Base-by-base conservation (phyloP, 2,329 filamentous ascomycete species). In the Pseudogymnoascus sp. region DNA sequence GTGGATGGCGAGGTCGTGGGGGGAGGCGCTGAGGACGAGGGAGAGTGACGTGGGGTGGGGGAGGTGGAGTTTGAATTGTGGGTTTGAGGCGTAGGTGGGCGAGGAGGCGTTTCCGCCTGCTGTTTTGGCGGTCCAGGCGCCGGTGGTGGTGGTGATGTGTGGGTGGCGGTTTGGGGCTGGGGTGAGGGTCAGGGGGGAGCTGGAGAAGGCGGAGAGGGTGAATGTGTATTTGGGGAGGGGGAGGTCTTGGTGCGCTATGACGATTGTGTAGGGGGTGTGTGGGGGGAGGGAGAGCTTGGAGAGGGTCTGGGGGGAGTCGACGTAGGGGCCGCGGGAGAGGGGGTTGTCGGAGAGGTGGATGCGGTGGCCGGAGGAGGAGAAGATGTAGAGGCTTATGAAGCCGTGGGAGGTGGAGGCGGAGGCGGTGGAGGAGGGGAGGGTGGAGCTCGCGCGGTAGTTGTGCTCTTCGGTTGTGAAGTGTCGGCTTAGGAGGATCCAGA, bases 271-370 rank as follows among this genome's bases (percentile, higher is more conserved):
- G 3, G 71, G 69, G 52, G 73, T 77, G n/a, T 72, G 72, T 3
- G 77, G 75, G 33, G 73, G 73, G 3, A 77, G 80, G 29, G 89
- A 82, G 64, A 96, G 81, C 63, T 88, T 87, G 48, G 95, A 84
- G 6, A 99, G 83, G 0, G 90, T 96, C 73, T 97, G 95, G 1
- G 92, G 92, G 2, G 92, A 95, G 74, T 97, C 93, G 35, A 97
- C 91, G 65, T 90, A 96, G n/a, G 90, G 89, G 0, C 88, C 89
- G 36, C 88, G 85, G 68, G 90, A 85, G 0, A 89, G 73, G 25
- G 86, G 83, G 5, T 85, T 84, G 62, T 93, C 89, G 60, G 85
- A 86, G 12, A 94, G 79, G 66, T 90, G 87, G 0, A 97, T 86
- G 58, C 86, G 82, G 36, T 85, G 79, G 2, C 93, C 92, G 39